Base-by-base conservation (phyloP, 768 basidiomycete genomes). In the Boletus pseudopeckii region DNA sequence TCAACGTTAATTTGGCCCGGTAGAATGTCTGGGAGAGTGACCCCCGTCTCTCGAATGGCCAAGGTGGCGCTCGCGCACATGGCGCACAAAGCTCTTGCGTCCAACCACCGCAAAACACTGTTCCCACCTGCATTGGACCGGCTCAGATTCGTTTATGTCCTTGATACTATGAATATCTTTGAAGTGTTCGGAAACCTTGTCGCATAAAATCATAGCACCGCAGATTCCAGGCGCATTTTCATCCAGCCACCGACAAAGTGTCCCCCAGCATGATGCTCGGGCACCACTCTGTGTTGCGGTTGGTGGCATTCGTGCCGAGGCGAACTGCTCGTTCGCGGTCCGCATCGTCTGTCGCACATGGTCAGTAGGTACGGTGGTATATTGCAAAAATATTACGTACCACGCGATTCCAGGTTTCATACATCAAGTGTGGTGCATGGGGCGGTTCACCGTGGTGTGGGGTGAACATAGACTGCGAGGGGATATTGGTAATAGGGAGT, bases 31-130 rank as follows among this genome's bases (percentile, higher is more conserved):
- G 15, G n/a, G 13, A 20, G 36, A 39, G 24, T 55, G 58, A 1
- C 45, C 45, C 9, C 15, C 1, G 5, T 0, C 4, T 37, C 59
- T 48, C 9, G 7, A 4, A 24, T 62, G 55, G 0, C 2, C 2
- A 1, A 62, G 37, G 6, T 61, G 60, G 0, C 0, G 0, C 2
- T 62, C 60, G 0, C 32, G 22, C 0, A 58, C 2, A 3, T 61
- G 60, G 0, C 60, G 41, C 0, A 1, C 13, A 10, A 62, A 48
- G 8, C 58, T 57, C 2, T 61, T 57, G 14, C 55, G 42, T 2
- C 9, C 10, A 9, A 2, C 10, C 30, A 10, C 10, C 9, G 30
- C 10, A 32, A 4, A 11, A 32, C 54, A 57, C 8, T n/a, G 32
- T 1, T n/a, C 18, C 51, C 59, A 61, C 0, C 0, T 18, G 17